Evolutionary conservation across 2,329 filamentous ascomycete genomes (phyloP), one percentile per base, ranked within the genome.

Genomic region (Aspergillus sp.): DNA sequence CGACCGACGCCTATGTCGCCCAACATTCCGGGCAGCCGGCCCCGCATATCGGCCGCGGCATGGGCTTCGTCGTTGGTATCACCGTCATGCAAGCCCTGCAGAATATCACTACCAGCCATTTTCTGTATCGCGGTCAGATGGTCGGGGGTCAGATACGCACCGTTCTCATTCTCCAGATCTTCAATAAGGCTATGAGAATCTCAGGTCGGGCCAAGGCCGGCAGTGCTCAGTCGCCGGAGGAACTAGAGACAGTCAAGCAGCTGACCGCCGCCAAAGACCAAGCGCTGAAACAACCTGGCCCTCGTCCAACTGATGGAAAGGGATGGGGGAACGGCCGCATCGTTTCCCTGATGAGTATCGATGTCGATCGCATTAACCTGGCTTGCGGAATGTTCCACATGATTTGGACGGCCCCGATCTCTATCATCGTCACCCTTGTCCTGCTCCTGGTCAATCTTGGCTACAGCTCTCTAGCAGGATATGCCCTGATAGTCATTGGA

Each of bases 251-350:
- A 8, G 77, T 78, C 50, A 77, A 81, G 52, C 72, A 70, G 5
- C 69, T 75, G 15, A 73, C 78, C 49, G 73, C 77, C 21, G 57
- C 60, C 78, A 79, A 49, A 52, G 61, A 53, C 58, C 67, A 59
- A 56, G 59, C 44, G 27, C 19, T 58, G 21, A 58, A 51, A 21
- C 33, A 48, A n/a, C 49, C 56, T 1, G 35, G 66, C 12, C 74
- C 79, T 3, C 84, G 88, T 19, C 75, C 83, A 11, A 86, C 85
- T 4, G 90, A 95, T 66, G 90, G 89, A 3, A 80, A 85, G 21
- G 95, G 93, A 23, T 98, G 93, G 93, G 88, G 88, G 57, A 98
- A 97, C 68, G 95, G 95, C 21, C 86, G 91, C 62, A 91, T 98
- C 52, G 86, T 95, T 70, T 96, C 96, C 65, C 72, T 98, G 65